Percentiles rank a stretch among this genome's conserved stretches.
Conservation (phyloP, 352 stramenopile species). For the Phytophthora pseudosyringae region DNA sequence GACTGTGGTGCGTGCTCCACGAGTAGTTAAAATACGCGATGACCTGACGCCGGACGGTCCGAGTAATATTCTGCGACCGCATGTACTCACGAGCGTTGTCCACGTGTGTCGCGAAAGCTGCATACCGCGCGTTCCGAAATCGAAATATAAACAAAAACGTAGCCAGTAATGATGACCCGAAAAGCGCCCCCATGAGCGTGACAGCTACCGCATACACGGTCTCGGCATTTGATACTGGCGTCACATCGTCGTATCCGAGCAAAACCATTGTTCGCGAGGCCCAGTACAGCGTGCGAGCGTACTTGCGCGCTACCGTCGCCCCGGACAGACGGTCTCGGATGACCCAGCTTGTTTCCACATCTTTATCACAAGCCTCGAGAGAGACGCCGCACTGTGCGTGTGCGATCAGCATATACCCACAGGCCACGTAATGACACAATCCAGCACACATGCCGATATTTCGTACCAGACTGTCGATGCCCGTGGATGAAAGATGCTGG, state of each 20-base stretch:
- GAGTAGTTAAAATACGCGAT: constrained; percentile 72
- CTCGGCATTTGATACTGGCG: constrained; percentile 59
- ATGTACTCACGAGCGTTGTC: constrained; percentile 79
- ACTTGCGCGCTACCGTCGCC: constrained; percentile 55
- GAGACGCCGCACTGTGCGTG: constrained; percentile 63
- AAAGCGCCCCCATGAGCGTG: constrained; percentile 54
- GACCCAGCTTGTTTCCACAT: constrained; percentile 67
- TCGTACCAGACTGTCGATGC: constrained; percentile 57
- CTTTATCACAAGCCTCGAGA: constrained; percentile 51
- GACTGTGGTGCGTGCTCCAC: constrained; percentile 65
- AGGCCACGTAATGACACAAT: constrained; percentile 68
- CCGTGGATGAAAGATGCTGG: constrained; percentile 64
- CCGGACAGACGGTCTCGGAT: constrained; percentile 60
- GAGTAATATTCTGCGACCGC: constrained; percentile 69
- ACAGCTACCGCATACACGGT: constrained; percentile 59
- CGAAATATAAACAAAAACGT: constrained; percentile 83
- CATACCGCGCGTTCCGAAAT: constrained; percentile 57
- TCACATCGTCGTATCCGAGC: constrained; percentile 71
- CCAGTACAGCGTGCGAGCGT: constrained; percentile 69
- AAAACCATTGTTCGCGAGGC: constrained; percentile 61
- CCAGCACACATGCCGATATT: constrained; percentile 46
- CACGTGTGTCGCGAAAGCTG: constrained; percentile 60
- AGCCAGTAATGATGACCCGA: constrained; percentile 65
- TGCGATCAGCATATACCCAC: constrained; percentile 75
- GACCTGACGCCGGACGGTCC: constrained; percentile 53